Conservation (phyloP, 2,329 filamentous ascomycete species). For the Xylaria sp. region DNA sequence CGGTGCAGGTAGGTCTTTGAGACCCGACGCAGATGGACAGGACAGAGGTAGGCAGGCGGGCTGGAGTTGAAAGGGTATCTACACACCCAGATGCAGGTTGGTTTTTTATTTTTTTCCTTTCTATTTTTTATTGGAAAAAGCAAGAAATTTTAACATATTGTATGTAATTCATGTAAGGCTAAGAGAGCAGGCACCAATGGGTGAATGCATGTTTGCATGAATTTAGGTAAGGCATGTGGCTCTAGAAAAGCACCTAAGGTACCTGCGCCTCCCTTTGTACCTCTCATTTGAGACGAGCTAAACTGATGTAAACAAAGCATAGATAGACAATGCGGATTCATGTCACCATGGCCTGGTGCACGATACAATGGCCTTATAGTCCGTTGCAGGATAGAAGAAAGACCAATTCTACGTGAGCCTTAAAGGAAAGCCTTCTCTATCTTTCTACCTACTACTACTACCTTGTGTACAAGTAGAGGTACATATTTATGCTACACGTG, state of each 20-base stretch:
- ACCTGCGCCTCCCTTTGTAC: slow-evolving; percentile 3
- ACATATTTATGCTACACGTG: background rate
- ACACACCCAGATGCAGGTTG: background rate
- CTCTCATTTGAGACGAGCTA: background rate
- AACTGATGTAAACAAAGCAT: background rate
- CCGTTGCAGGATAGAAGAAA: background rate
- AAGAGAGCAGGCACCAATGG: background rate
- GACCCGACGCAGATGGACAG: background rate
- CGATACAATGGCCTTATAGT: background rate
- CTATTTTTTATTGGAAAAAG: too few relatives aligned
- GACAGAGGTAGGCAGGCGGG: background rate
- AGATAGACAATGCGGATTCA: background rate
- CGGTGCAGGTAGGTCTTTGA: background rate
- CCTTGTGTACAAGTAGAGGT: background rate
- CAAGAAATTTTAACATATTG: background rate
- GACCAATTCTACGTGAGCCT: background rate
- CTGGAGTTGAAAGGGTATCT: background rate
- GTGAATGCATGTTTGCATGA: background rate
- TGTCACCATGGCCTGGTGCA: background rate
- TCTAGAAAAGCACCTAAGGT: background rate
- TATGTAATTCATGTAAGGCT: background rate
- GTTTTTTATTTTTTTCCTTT: too few relatives aligned
- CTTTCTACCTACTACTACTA: background rate
- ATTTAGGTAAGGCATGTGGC: background rate
- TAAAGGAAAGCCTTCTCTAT: background rate